Conservation (phyloP, 225 moss, liverwort and hornwort species). For the Sphagnum contortum region DNA sequence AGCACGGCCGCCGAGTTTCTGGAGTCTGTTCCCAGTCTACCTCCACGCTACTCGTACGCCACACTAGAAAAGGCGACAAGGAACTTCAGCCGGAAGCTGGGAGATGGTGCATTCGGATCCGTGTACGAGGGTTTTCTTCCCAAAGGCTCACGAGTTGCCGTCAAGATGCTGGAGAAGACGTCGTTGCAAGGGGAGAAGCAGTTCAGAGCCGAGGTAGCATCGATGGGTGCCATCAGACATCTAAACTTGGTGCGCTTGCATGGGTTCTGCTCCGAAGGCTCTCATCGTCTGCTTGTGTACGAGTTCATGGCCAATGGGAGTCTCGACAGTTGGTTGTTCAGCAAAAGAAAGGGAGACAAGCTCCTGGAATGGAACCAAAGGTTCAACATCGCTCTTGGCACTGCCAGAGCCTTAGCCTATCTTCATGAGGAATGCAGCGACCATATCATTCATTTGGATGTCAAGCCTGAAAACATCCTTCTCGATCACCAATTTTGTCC, state of each 20-base stretch:
- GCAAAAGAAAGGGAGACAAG: slow-evolving; percentile 14
- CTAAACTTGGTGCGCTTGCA: slow-evolving; percentile 35
- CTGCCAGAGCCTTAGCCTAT: slow-evolving; percentile 44
- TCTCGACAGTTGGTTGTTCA: slow-evolving; percentile 50
- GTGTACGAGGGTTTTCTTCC: slow-evolving; percentile 44
- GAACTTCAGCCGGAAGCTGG: slow-evolving; percentile 41
- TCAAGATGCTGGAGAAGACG: slow-evolving; percentile 38
- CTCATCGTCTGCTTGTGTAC: slow-evolving; percentile 46
- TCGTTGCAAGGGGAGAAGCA: slow-evolving; percentile 28
- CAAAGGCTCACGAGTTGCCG: slow-evolving; percentile 46
- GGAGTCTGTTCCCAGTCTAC: slow-evolving; percentile 14
- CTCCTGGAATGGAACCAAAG: slow-evolving; percentile 15
- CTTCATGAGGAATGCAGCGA: slow-evolving; percentile 52
- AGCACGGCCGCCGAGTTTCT: not conserved
- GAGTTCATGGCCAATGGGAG: slow-evolving; percentile 55
- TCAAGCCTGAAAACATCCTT: slow-evolving; percentile 55
- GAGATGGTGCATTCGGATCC: slow-evolving; percentile 39
- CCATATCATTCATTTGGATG: slow-evolving; percentile 50
- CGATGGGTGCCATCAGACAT: slow-evolving; percentile 34
- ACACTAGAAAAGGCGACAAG: slow-evolving; percentile 47
- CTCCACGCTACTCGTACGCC: slow-evolving; percentile 35
- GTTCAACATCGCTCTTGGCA: slow-evolving; percentile 35
- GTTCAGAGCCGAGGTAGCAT: slow-evolving; percentile 44
- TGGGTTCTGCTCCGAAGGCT: slow-evolving; percentile 59
- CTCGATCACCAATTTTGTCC: slow-evolving; percentile 32